Evolutionary conservation across 768 basidiomycete genomes (phyloP).

Genomic region (Lactarius evosmus): DNA sequence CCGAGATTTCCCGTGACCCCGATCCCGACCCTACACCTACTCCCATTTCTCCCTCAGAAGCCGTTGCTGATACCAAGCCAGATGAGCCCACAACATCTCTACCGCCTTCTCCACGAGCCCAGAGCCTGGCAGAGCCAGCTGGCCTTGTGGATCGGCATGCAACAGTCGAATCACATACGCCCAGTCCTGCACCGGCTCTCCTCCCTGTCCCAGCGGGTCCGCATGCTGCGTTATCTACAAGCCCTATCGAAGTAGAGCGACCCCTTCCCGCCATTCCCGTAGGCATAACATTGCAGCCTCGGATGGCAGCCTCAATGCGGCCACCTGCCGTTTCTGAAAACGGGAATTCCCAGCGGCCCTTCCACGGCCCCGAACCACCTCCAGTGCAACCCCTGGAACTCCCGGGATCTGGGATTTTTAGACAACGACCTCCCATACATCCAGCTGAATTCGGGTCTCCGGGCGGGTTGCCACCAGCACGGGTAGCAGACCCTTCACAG

Average conservation of each 20-base stretch:
- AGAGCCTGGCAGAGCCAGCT: neutral
- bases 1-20: neutral
- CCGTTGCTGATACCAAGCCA: neutral
- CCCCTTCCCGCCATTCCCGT: neutral
- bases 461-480: neutral
- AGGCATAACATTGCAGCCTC: neutral
- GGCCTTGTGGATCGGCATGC: neutral
- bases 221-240: neutral
- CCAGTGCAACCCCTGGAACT: neutral
- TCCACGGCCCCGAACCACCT: too few species aligned
- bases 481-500: neutral
- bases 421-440: neutral
- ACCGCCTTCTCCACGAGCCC: neutral
- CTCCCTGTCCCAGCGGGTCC: neutral
- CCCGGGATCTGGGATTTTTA: neutral
- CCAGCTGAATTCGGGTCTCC: neutral
- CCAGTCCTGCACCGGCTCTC: neutral
- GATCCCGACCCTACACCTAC: neutral
- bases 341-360: neutral
- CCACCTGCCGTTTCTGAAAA: neutral
- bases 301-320: neutral
- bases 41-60: neutral
- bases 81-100: neutral
- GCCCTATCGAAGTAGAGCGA: neutral
- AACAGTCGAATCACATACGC: neutral